phyloP scores from a whole-genome alignment of 2,329 filamentous ascomycete species.

The Fusarium sp. region DNA sequence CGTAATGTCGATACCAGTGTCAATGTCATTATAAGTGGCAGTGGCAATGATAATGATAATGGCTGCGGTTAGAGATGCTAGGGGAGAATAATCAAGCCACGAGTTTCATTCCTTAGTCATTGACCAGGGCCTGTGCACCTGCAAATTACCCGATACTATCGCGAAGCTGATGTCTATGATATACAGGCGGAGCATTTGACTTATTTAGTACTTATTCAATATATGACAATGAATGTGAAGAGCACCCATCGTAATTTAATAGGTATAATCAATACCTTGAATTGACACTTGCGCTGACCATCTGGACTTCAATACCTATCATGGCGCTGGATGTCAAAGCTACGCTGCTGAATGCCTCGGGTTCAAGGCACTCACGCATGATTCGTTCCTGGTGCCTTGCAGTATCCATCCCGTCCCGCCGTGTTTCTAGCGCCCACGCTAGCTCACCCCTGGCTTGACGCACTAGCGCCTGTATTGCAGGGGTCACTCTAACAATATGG shows the following conservation, averaged over 20 bases:
- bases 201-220: background rate
- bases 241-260: background rate
- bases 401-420: slow-evolving; percentile 20
- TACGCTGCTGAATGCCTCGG: slow-evolving; percentile 15
- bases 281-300: background rate
- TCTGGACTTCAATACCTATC: slow-evolving; percentile 23
- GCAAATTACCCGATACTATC: slow-evolving; percentile 20
- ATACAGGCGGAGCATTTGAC: background rate
- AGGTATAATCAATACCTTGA: slow-evolving; percentile 11
- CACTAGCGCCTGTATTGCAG: slow-evolving; percentile 33
- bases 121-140: slow-evolving; percentile 22
- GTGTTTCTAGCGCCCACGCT: slow-evolving; percentile 33
- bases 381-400: slow-evolving; percentile 44
- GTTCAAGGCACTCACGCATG: slow-evolving; percentile 24
- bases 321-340: slow-evolving; percentile 10
- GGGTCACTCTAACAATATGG: slow-evolving; percentile 35
- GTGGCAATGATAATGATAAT: background rate
- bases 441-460: slow-evolving; percentile 25
- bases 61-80: slow-evolving; percentile 3
- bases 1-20: slow-evolving; percentile 3
- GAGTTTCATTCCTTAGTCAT: slow-evolving; percentile 27
- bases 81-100: slow-evolving; percentile 30
- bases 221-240: background rate
- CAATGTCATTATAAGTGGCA: background rate
- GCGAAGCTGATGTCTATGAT: background rate